Evolutionary conservation across 306 rosid species (phyloP), one percentile per base, ranked within the genome.

Genomic region (Oemleria cerasiformis): DNA sequence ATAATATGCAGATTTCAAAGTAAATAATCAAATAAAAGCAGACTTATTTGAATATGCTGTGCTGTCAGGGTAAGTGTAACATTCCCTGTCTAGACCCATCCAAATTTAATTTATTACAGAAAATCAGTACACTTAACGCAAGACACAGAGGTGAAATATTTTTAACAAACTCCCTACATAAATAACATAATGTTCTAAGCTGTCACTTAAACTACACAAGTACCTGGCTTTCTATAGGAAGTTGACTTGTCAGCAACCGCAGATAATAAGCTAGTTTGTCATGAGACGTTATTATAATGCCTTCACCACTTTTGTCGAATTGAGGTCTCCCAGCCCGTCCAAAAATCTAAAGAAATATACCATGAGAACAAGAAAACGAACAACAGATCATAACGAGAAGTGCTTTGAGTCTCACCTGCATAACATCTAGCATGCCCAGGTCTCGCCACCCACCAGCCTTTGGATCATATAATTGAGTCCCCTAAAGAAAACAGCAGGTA

Each of bases 251-350:
- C 79, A 93, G 78, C 79, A 93, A 76, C 53, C 98, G 90, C 69
- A 93, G 75, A 84, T 93, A 93, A 78, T 93, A 85, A 55, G 98
- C 89, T 71, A 91, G 86, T 77, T 91, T 93, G 68, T 93, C 97
- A 49, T 93, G 98, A 58, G 94, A 90, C 34, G 98, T 93, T 75
- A 93, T 93, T 70, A 93, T 93, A 83, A 93, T 91, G 60, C 98
- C 98, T 80, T 93, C 98, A 72, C 98, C 98, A 79, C 98, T 93
- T 86, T 83, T 84, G 83, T 93, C 98, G 79, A 91, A 93, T 82
- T 93, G 98, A 57, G 98, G 98, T 78, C 98, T 87, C 72, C 98
- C 98, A 43, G 98, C 98, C 64, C 97, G 90, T 70, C 98, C 98
- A 83, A 93, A 93, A 67, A 93, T 93, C 98, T 93, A 69, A 42